Conservation (phyloP, 2,329 filamentous ascomycete genomes). For the Elsinoe necatrix region DNA sequence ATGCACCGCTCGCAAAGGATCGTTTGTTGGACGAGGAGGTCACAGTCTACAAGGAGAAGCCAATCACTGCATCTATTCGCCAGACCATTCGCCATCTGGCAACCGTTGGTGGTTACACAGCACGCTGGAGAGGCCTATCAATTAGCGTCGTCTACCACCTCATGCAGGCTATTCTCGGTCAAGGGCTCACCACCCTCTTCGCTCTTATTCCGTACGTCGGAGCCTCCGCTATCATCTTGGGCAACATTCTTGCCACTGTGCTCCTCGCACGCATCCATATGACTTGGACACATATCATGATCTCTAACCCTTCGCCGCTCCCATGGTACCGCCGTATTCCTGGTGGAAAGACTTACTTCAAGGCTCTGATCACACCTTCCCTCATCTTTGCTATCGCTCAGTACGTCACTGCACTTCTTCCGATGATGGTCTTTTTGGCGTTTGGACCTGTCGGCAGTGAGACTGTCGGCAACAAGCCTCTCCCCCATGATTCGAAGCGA, state of each 20-base stretch:
- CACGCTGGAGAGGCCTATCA: constrained; percentile 30
- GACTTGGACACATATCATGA: constrained; percentile 78
- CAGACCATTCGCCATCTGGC: constrained; percentile 53
- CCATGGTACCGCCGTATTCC: constrained; percentile 63
- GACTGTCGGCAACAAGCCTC: constrained; percentile 35
- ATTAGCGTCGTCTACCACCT: constrained; percentile 30
- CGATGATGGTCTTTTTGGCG: constrained; percentile 41
- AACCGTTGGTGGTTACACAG: constrained; percentile 29
- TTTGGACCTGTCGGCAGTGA: constrained; percentile 34
- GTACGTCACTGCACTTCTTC: constrained; percentile 41
- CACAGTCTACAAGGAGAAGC: constrained; percentile 43
- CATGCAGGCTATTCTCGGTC: constrained; percentile 23
- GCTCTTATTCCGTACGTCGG: constrained; percentile 38
- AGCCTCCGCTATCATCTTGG: constrained; percentile 34
- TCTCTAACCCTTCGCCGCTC: constrained; percentile 56
- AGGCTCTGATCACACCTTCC: constrained; percentile 16
- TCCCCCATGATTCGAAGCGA: constrained; percentile 22
- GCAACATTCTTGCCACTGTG: constrained; percentile 50
- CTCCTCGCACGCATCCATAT: constrained; percentile 60
- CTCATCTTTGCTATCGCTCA: constrained; percentile 53
- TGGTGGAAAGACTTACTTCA: constrained; percentile 17
- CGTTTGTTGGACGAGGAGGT: constrained; percentile 33
- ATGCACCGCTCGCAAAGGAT: constrained; percentile 36
- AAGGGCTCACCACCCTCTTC: constrained; percentile 30
- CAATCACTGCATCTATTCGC: constrained; percentile 54